Conservation (phyloP, 2,329 filamentous ascomycete genomes). For the Cladosporium sp. region DNA sequence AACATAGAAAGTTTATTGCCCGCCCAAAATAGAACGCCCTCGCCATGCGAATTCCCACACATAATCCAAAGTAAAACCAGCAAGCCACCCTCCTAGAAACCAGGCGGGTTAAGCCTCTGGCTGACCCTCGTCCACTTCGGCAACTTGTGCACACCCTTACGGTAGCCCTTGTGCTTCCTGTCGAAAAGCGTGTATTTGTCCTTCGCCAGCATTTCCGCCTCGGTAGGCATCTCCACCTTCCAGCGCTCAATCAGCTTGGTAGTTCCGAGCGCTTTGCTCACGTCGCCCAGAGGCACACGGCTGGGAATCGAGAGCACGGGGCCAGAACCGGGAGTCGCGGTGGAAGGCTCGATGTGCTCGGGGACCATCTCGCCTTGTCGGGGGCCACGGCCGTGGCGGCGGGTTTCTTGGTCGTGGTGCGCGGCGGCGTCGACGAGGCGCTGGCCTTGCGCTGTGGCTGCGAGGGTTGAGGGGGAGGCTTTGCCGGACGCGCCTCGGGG, state of each 20-base stretch:
- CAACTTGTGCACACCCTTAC: constrained; percentile 86
- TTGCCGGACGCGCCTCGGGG: constrained; percentile 16
- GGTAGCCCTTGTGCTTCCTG: constrained; percentile 88
- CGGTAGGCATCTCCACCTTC: constrained; percentile 93
- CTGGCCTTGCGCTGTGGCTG: constrained; percentile 28
- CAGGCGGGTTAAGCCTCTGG: constrained; percentile 88
- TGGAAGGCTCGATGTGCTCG: neutral
- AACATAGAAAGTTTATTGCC: neutral
- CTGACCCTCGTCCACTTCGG: constrained; percentile 89
- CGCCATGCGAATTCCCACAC: neutral
- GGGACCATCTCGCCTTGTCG: constrained; percentile 23
- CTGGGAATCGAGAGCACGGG: constrained; percentile 10
- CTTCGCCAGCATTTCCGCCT: constrained; percentile 89
- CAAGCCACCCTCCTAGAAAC: constrained; percentile 59
- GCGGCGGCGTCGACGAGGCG: constrained; percentile 22
- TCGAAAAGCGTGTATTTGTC: constrained; percentile 99
- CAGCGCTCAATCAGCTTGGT: constrained; percentile 77
- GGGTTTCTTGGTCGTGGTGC: constrained; percentile 15
- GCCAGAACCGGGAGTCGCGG: neutral
- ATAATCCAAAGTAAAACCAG: neutral
- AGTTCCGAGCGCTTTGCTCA: constrained; percentile 46
- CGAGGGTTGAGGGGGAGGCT: constrained; percentile 25
- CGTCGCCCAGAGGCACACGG: constrained; percentile 20
- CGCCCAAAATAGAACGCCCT: constrained; percentile 4
- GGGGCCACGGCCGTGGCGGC: constrained; percentile 30